Conservation (phyloP, 2,329 filamentous ascomycete species). For the Hypocreales sp. region DNA sequence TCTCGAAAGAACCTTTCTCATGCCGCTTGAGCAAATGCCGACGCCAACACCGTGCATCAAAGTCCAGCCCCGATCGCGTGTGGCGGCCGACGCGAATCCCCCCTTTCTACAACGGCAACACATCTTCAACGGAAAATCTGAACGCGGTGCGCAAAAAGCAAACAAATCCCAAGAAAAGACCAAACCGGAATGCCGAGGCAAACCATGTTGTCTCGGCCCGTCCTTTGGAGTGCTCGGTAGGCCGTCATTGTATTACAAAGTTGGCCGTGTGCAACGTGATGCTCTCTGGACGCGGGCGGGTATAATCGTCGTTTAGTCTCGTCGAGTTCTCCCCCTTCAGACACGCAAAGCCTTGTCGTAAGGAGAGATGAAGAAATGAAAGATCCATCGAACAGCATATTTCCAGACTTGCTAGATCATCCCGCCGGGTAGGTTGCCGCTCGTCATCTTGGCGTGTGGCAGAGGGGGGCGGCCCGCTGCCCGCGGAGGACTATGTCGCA, state of each 20-base stretch:
- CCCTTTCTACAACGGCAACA: too few species aligned
- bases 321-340: background rate
- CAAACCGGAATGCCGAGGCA: background rate
- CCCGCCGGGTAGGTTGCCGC: conserved; percentile 22
- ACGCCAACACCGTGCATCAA: conserved; percentile 12
- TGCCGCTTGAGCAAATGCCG: conserved; percentile 3
- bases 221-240: conserved; percentile 1
- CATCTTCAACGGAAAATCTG: too few species aligned
- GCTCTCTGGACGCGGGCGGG: background rate
- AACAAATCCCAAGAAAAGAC: conserved; percentile 4
- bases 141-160: too few species aligned
- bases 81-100: too few species aligned
- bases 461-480: conserved; percentile 11
- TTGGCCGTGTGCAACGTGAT: background rate
- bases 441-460: conserved; percentile 12
- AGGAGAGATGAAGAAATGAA: conserved; percentile 1
- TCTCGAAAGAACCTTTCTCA: too few species aligned
- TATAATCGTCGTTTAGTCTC: conserved; percentile 2
- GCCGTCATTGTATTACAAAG: conserved; percentile 4
- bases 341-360: background rate
- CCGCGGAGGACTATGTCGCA: conserved; percentile 12
- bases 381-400: background rate
- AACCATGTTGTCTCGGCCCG: conserved; percentile 1
- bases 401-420: conserved; percentile 22
- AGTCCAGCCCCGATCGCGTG: conserved; percentile 14